Evolutionary conservation across 2,329 filamentous ascomycete genomes (phyloP).

Genomic region (Calonectria henricotiae): DNA sequence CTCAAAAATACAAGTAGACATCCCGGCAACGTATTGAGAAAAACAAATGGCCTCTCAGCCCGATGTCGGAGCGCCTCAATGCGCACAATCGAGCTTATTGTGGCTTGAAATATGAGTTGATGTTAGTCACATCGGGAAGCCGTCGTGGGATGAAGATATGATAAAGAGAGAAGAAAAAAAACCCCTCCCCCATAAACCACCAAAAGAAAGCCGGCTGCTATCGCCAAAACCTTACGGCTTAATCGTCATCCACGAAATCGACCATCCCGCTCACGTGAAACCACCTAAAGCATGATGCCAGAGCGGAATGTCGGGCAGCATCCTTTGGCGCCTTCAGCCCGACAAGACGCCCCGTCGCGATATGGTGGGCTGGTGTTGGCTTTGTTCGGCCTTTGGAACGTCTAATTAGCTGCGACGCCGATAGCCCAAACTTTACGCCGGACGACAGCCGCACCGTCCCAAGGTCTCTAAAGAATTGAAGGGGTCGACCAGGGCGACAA

Average conservation of each 20-base stretch:
- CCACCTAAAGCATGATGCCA: slow-evolving; percentile 11
- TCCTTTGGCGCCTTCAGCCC: slow-evolving; percentile 2
- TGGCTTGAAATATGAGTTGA: slow-evolving; percentile 12
- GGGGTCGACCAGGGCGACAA: not conserved
- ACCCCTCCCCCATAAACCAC: not conserved
- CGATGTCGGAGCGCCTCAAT: slow-evolving; percentile 32
- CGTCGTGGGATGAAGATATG: slow-evolving; percentile 31
- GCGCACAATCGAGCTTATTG: not conserved
- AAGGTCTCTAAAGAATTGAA: not conserved
- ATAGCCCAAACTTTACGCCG: slow-evolving; percentile 13
- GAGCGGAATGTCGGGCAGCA: slow-evolving; percentile 18
- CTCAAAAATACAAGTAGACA: not conserved
- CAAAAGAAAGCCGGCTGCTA: not conserved
- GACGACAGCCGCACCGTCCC: slow-evolving; percentile 12
- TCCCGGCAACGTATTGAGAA: not conserved
- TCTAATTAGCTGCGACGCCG: not conserved
- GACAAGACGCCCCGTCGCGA: slow-evolving; percentile 11
- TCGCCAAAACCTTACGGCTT: slow-evolving; percentile 6
- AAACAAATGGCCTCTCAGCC: slow-evolving; percentile 15
- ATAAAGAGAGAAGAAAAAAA: slow-evolving; percentile 19
- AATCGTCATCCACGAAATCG: not conserved
- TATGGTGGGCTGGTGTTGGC: not conserved
- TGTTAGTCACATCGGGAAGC: slow-evolving; percentile 3
- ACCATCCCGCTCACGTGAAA: slow-evolving; percentile 10
- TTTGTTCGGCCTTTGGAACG: not conserved